phyloP scores from a whole-genome alignment of 768 basidiomycete species.

The Cystofilobasidium ferigula region DNA sequence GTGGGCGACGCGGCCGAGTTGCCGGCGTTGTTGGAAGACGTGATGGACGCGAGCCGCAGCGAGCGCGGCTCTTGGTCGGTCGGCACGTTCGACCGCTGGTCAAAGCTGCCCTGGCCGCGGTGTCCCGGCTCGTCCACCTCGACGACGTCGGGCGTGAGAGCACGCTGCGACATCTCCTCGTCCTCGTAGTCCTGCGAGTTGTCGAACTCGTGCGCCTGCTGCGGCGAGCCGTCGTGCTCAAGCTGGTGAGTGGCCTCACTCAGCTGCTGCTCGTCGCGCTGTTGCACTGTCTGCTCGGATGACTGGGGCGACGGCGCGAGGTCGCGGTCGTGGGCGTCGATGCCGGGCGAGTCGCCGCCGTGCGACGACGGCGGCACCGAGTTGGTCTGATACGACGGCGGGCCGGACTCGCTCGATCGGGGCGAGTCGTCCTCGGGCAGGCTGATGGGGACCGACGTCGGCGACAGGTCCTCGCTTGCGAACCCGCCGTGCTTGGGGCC shows the following conservation, averaged over 20 bases:
- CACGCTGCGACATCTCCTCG: not conserved
- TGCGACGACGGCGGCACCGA: not conserved
- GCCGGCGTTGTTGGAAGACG: not conserved
- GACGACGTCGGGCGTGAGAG: not conserved
- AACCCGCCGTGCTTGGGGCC: conserved; percentile 7
- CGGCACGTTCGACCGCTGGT: not conserved
- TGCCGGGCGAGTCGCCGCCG: not conserved
- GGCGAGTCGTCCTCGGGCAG: conserved; percentile 8
- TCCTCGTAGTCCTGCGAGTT: not conserved
- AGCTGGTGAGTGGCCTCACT: too few species aligned
- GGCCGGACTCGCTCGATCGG: not conserved
- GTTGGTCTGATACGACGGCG: conserved; percentile 2
- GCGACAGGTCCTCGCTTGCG: conserved; percentile 12
- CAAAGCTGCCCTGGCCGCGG: not conserved
- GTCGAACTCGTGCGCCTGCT: not conserved
- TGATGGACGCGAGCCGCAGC: not conserved
- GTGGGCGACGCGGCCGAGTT: not conserved
- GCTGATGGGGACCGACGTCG: conserved; percentile 3
- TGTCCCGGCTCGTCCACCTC: not conserved
- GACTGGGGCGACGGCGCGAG: not conserved
- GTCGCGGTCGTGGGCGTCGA: not conserved
- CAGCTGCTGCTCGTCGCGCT: not conserved
- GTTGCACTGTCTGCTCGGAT: conserved; percentile 1
- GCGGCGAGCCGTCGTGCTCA: not conserved
- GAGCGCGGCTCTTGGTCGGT: not conserved